Evolutionary conservation across 1,139 yeast species (phyloP), one percentile per base, ranked within the genome.

Genomic region (Debaryomycetaceae sp.): DNA sequence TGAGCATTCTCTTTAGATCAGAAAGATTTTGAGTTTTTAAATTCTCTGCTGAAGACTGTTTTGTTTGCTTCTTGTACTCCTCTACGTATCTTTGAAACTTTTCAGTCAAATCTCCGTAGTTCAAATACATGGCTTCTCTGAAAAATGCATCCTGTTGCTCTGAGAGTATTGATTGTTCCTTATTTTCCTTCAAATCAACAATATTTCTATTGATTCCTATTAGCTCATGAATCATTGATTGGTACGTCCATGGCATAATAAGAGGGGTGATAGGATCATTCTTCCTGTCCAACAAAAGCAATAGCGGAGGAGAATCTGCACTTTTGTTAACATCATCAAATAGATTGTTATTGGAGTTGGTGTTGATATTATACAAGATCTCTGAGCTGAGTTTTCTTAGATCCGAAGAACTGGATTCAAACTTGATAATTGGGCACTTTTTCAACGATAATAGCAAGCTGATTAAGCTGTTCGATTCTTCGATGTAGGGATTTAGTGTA

Each of bases 231-330:
- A 93, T 88, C 99, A 95, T 93, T 1, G 97, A 88, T 60, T 93
- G 98, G 64, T 90, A 93, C 0, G 99, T 91, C 99, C 99, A 93
- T 1, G 98, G 99, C 36, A 85, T 80, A 40, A 93, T 67, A 39
- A 93, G 70, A 1, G 99, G 98, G 0, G 99, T 93, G 30, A 91
- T 74, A 1, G 98, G 97, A 63, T 93, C 99, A 57, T 82, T 85
- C 48, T 83, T 80, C 43, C 99, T 74, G 64, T 93, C 99, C 41
- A 93, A 61, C 1, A 93, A 68, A n/a, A 95, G 63, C 40, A 95
- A 65, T 14, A 87, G 60, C 1, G 98, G 96, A 0, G 93, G 81
- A 0, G 83, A 68, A 57, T 88, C 96, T 41, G 72, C 68, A 39
- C 59, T 58, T 24, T 56, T 55, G 49, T 80, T 76, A 59, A 85